Conservation (phyloP, 2,329 filamentous ascomycete species). For the Talaromyces islandicus region DNA sequence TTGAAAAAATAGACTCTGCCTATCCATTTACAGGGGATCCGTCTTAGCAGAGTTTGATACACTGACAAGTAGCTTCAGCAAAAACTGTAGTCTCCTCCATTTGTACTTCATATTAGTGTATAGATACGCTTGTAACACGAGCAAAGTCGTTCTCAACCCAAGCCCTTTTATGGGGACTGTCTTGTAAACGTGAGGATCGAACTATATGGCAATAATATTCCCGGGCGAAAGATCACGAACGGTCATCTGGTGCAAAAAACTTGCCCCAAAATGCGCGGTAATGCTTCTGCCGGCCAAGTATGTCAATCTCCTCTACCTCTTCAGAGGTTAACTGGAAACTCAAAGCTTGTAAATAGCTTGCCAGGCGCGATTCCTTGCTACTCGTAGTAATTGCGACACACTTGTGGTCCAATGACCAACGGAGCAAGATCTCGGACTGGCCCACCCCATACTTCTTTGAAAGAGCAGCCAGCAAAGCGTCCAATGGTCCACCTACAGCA, state of each 20-base stretch:
- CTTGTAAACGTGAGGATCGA: no score
- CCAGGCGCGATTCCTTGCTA: conserved; percentile 54
- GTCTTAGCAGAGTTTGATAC: no score
- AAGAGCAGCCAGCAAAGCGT: conserved; percentile 45
- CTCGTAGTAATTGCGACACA: conserved; percentile 56
- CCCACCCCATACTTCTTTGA: conserved; percentile 58
- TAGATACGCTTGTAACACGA: no score
- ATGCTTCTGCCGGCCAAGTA: conserved; percentile 45
- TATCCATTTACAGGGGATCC: no score
- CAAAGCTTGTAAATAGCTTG: conserved; percentile 50
- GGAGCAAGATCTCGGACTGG: conserved; percentile 51
- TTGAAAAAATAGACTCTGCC: no score
- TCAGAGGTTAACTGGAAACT: conserved; percentile 55
- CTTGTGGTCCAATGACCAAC: conserved; percentile 59
- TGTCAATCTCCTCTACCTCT: conserved; percentile 51
- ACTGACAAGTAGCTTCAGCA: no score
- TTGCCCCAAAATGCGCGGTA: conserved; percentile 48
- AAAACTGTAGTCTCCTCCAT: no score
- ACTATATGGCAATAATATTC: background rate
- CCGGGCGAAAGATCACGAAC: conserved; percentile 14
- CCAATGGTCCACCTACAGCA: conserved; percentile 50
- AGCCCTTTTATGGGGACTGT: no score
- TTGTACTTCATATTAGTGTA: no score
- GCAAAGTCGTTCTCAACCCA: no score
- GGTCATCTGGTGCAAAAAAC: conserved; percentile 42